A percentile compares a stretch with the other conserved stretches of the same genome.
Conservation (phyloP, 2,329 filamentous ascomycete species). For the Cercospora brassicicola region DNA sequence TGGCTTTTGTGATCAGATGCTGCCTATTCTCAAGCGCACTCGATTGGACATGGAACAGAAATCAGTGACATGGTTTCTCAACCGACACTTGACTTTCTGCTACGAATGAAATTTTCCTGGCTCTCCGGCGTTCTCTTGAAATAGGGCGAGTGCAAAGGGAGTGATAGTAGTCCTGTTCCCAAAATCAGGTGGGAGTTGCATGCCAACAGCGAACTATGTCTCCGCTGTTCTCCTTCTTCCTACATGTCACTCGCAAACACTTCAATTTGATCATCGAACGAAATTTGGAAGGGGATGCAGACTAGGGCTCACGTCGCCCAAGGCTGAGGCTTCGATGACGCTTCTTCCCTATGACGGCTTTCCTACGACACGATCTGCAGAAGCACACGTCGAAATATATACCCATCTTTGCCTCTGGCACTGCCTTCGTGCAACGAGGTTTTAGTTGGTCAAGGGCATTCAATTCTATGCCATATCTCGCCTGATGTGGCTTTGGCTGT, state of each 20-base stretch:
- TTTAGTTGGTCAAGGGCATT: neutral
- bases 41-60: neutral
- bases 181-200: neutral
- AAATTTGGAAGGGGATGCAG: neutral
- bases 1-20: neutral
- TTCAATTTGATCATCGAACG: neutral
- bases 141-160: neutral
- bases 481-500: neutral
- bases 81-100: neutral
- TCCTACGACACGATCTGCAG: neutral
- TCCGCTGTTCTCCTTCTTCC: neutral
- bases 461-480: neutral
- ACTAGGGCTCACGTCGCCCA: neutral
- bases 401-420: neutral
- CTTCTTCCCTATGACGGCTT: neutral
- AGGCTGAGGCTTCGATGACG: neutral
- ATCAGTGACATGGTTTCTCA: neutral
- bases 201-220: neutral
- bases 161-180: neutral
- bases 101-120: neutral
- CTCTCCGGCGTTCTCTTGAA: neutral
- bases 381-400: neutral
- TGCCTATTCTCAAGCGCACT: neutral
- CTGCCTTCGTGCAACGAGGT: neutral
- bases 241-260: neutral